Base-by-base conservation (phyloP, 164 flowering plant genomes). In the Kalanchoe fedtschenkoi region DNA sequence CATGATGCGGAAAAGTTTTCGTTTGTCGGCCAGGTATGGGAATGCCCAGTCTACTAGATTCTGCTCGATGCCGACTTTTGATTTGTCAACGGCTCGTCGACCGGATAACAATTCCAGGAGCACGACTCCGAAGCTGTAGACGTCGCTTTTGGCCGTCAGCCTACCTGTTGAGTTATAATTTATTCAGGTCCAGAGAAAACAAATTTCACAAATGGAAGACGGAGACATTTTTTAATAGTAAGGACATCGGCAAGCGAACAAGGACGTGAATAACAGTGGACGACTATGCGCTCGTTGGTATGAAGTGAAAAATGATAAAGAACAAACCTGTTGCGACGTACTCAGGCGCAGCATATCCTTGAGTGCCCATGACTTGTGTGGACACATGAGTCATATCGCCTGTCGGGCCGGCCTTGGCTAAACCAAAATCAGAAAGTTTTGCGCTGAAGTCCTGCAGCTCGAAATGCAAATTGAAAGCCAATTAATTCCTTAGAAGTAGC, bases 361-460 rank as follows among this genome's bases (percentile, higher is more conserved):
- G 88, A 54, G 98, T 89, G 61, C 95, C 98, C 83, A 89, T 86
- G 60, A 89, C 96, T 76, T 80, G 91, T 35, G 96, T 89, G 59
- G 96, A 86, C 29, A 91, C 95, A 67, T 91, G 98, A 66, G 96
- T 85, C 39, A 66, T 76, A 62, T 89, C 96, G 56, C 96, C 96
- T 13, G 96, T 91, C 6, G 98, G 98, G 11, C 95, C 98, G 7
- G 82, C 96, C 74, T 87, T 91, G 0, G 96, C 98, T 77, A 91
- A 81, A 44, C 98, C 98, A 74, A 91, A 91, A 68, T 91, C 96
- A 7, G 98, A 91, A 39, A 89, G 83, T 64, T 87, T 89, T 43
- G 89, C 78, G 76, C 85, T 81, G 65, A 83, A 89, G 14, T 89
- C 96, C 96, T 89, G 83, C 71, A 76, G 8, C 60, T 41, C 51